phyloP scores from a whole-genome alignment of 2,329 filamentous ascomycete species.

The Colletotrichum shisoi region DNA sequence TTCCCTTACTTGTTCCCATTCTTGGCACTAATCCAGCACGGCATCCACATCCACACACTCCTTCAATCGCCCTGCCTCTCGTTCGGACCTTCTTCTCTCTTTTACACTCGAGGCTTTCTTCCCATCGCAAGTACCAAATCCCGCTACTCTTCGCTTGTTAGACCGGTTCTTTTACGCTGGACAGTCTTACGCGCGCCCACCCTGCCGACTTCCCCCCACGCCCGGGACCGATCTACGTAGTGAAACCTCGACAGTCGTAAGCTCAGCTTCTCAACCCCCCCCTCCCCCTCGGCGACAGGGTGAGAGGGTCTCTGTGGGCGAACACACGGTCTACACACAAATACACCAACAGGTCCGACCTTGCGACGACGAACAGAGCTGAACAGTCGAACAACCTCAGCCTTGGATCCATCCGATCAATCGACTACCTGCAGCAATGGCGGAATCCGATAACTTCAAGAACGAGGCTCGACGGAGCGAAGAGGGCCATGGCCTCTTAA shows the following conservation, averaged over 20 bases:
- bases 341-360: slow-evolving; percentile 20
- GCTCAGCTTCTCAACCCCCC: slow-evolving; percentile 26
- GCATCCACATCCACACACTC: slow-evolving; percentile 3
- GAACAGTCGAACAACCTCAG: neutral
- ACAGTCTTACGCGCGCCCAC: slow-evolving; percentile 29
- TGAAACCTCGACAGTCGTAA: slow-evolving; percentile 34
- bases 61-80: slow-evolving; percentile 29
- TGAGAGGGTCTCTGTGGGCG: slow-evolving; percentile 17
- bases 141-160: slow-evolving; percentile 19
- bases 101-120: slow-evolving; percentile 11
- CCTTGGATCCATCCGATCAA: neutral
- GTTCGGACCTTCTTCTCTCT: slow-evolving; percentile 21
- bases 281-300: slow-evolving; percentile 15
- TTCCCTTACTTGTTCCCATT: slow-evolving; percentile 25
- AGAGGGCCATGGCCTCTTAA: slow-evolving; percentile 39
- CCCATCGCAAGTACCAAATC: slow-evolving; percentile 25
- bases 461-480: slow-evolving; percentile 38
- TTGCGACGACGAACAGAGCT: slow-evolving; percentile 15
- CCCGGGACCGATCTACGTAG: slow-evolving; percentile 35
- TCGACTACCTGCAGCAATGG: slow-evolving; percentile 19
- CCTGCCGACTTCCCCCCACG: slow-evolving; percentile 25
- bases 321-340: slow-evolving; percentile 33
- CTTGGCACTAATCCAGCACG: slow-evolving; percentile 2
- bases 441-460: slow-evolving; percentile 41
- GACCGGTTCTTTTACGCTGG: slow-evolving; percentile 31